A percentile compares a stretch with the other conserved stretches of the same genome.
Evolutionary conservation across 805 yeast genomes (phyloP).

Genomic region (Phaffomyces opuntiae): DNA sequence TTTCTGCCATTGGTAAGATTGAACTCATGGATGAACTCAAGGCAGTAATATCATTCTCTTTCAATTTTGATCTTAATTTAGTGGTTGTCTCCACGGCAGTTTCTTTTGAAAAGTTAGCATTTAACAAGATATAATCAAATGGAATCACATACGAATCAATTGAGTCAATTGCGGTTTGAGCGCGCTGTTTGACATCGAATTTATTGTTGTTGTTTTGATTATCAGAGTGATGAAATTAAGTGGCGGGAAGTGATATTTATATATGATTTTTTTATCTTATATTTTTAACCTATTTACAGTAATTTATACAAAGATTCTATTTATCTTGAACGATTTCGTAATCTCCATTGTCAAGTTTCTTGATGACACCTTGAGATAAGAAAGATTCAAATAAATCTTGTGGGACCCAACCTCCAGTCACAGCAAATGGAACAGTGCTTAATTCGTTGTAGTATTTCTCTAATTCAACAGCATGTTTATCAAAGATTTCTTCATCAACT

Average conservation of each 20-base stretch:
- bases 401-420: constrained; percentile 93
- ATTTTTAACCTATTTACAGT: no score
- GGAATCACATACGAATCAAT: constrained; percentile 12
- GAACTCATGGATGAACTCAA: constrained; percentile 16
- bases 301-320: no score
- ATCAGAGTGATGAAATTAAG: not conserved
- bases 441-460: constrained; percentile 63
- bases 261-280: no score
- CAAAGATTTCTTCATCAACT: constrained; percentile 52
- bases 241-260: not conserved
- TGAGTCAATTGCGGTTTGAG: constrained; percentile 15
- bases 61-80: constrained; percentile 6
- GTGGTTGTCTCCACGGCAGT: constrained; percentile 12
- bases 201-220: not conserved
- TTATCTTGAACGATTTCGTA: constrained; percentile 27
- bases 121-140: not conserved
- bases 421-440: constrained; percentile 72
- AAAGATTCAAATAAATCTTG: constrained; percentile 81
- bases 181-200: constrained; percentile 5
- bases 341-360: constrained; percentile 52
- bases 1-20: constrained; percentile 26
- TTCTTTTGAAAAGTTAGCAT: constrained; percentile 2
- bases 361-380: constrained; percentile 60
- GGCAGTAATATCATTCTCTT: constrained; percentile 13
- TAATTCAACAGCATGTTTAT: constrained; percentile 48